Base-by-base conservation (phyloP, 345 rosid species). In the Boechera divaricarpa region DNA sequence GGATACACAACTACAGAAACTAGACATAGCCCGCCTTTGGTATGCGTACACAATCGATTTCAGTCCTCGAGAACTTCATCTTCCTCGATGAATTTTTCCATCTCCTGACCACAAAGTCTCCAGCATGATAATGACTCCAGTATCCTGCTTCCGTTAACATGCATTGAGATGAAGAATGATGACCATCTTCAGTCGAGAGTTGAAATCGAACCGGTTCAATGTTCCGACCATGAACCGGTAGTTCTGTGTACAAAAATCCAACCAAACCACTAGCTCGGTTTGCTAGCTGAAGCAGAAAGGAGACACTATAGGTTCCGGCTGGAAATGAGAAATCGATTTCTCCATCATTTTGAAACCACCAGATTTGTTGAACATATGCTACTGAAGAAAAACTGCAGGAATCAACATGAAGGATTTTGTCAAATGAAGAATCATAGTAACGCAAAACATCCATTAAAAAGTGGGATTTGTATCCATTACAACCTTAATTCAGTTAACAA, bases 11-110 rank as follows among this genome's bases (percentile, higher is more conserved):
- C 63, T 15, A 91, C 94, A 44, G 91, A 87, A 78, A 91, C 98
- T 75, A 96, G 51, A 79, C 94, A 91, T 0, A 96, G 84, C 53
- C 99, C 99, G 2, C 99, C 99, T 83, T 96, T 96, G 15, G 97
- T 93, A 79, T 96, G 99, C 0, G 99, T 96, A 80, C 99, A 80
- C 99, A 93, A 75, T 96, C 99, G 11, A 96, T 96, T 75, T 96
- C 97, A 32, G 89, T 96, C 92, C 89, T 84, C 1, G 98, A 90
- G 85, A 93, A 89, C 67, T 84, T 93, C 7, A 96, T 83, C 83
- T 82, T 89, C 2, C 82, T 87, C 0, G 84, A 36, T 0, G 61
- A 2, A 5, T 57, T 79, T 28, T 74, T 79, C 5, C 84, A 18
- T 49, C 77, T 73, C 16, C 71, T 79, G 0, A 91, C 97, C 3